Conservation (phyloP, 2,329 filamentous ascomycete genomes). For the Cordyceps javanica region DNA sequence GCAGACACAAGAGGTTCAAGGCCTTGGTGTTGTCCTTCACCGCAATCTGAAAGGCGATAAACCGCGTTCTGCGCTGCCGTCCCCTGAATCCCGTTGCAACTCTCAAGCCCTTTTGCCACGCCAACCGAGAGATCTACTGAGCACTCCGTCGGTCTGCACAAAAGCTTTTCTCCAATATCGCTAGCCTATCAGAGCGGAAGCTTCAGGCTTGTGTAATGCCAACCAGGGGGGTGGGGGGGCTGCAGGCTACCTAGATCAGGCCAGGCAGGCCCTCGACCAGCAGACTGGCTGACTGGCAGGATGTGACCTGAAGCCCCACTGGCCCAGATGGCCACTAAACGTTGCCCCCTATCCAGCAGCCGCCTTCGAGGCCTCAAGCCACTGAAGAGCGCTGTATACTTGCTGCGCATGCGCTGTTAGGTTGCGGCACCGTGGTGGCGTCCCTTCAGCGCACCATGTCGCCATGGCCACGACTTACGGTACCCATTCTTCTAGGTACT, state of each 20-base stretch:
- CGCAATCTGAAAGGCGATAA: neutral
- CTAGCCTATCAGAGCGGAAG: neutral
- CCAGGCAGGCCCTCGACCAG: neutral
- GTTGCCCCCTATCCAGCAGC: neutral
- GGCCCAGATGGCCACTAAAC: neutral
- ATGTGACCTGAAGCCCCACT: neutral
- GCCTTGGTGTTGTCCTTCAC: neutral
- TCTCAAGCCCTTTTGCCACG: too few relatives aligned
- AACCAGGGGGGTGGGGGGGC: too few relatives aligned
- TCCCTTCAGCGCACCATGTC: neutral
- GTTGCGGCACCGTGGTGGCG: neutral
- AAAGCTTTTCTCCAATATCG: neutral
- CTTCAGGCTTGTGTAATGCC: neutral
- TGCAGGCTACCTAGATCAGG: conserved; percentile 1
- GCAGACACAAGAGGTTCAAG: neutral
- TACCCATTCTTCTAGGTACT: neutral
- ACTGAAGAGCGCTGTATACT: neutral
- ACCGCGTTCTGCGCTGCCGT: neutral
- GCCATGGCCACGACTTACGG: neutral
- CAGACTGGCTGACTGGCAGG: neutral
- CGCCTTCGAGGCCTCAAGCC: neutral
- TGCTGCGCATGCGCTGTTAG: neutral
- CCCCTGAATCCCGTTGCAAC: neutral
- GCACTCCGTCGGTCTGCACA: neutral
- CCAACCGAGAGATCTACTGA: neutral